Conservation (phyloP, 2,329 filamentous ascomycete species). For the Talaromyces sp. region DNA sequence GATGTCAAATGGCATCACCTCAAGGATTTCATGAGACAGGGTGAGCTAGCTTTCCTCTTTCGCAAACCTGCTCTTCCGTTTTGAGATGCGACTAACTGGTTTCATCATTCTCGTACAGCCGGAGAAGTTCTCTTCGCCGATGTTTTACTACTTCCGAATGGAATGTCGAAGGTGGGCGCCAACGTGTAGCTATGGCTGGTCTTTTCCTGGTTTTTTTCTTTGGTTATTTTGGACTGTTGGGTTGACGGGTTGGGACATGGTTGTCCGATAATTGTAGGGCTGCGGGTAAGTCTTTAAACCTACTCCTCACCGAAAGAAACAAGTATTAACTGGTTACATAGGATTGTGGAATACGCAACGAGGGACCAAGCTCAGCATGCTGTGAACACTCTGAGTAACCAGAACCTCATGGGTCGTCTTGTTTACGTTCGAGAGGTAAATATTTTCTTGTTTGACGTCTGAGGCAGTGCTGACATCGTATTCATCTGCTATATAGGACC, state of each 20-base stretch:
- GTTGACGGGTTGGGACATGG: slow-evolving; percentile 97
- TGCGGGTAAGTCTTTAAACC: slow-evolving; percentile 74
- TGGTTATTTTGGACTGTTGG: slow-evolving; percentile 72
- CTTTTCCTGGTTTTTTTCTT: slow-evolving; percentile 51
- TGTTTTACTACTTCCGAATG: slow-evolving; percentile 98
- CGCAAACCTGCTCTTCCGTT: background rate
- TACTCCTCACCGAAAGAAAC: background rate
- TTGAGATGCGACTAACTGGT: slow-evolving; percentile 25
- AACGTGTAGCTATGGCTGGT: slow-evolving; percentile 82
- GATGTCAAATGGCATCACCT: slow-evolving; percentile 99
- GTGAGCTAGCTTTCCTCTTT: slow-evolving; percentile 52
- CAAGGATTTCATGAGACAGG: slow-evolving; percentile 99
- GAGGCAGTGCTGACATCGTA: background rate
- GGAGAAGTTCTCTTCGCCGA: slow-evolving; percentile 99
- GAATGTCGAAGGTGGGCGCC: slow-evolving; percentile 99
- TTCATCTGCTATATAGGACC: slow-evolving; percentile 58
- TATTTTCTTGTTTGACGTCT: background rate
- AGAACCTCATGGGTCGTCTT: slow-evolving; percentile 96
- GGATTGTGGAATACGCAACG: slow-evolving; percentile 99
- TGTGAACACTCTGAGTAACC: slow-evolving; percentile 96
- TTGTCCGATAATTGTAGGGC: slow-evolving; percentile 92
- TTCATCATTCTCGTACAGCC: slow-evolving; percentile 53
- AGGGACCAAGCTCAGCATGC: slow-evolving; percentile 98
- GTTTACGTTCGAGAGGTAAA: slow-evolving; percentile 95
- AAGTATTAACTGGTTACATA: slow-evolving; percentile 32